phyloP scores from a whole-genome alignment of 371 early-diverging fungal genomes.

The Syncephalastrum racemosum region DNA sequence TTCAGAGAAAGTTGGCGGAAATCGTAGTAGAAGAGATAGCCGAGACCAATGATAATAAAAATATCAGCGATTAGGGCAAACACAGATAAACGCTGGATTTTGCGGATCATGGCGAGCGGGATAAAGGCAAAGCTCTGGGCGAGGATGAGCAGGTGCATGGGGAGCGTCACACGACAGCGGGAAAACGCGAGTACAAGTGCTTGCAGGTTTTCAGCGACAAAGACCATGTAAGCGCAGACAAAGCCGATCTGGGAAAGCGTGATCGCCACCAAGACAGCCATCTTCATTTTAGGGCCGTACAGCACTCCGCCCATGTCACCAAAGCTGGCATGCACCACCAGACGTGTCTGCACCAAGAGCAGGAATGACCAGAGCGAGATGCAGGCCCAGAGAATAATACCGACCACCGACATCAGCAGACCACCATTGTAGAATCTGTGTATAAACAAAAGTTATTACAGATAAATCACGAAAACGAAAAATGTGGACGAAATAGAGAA shows the following conservation, averaged over 20 bases:
- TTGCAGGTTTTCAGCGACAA: constrained; percentile 81
- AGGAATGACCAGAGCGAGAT: constrained; percentile 65
- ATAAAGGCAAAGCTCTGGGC: constrained; percentile 77
- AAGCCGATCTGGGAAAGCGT: constrained; percentile 86
- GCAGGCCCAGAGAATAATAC: constrained; percentile 53
- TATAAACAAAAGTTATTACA: background rate
- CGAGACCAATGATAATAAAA: constrained; percentile 79
- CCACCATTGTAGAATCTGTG: constrained; percentile 69
- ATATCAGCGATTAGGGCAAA: constrained; percentile 84
- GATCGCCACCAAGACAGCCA: constrained; percentile 74
- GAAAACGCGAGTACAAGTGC: constrained; percentile 65
- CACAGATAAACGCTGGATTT: constrained; percentile 76
- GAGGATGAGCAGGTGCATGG: constrained; percentile 62
- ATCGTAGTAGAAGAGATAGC: constrained; percentile 77
- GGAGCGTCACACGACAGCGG: constrained; percentile 53
- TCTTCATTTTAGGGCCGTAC: constrained; percentile 72
- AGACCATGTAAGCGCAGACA: constrained; percentile 86
- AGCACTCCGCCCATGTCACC: constrained; percentile 72
- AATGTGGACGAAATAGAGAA: too few relatives aligned
- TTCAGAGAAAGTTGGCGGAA: constrained; percentile 50
- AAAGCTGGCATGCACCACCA: constrained; percentile 62
- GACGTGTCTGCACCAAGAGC: constrained; percentile 59
- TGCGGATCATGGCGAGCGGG: constrained; percentile 81
- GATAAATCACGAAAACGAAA: too few relatives aligned
- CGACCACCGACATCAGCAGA: constrained; percentile 58